Base-by-base conservation (phyloP, 495 filamentous ascomycete genomes). In the Tricharina praecox region DNA sequence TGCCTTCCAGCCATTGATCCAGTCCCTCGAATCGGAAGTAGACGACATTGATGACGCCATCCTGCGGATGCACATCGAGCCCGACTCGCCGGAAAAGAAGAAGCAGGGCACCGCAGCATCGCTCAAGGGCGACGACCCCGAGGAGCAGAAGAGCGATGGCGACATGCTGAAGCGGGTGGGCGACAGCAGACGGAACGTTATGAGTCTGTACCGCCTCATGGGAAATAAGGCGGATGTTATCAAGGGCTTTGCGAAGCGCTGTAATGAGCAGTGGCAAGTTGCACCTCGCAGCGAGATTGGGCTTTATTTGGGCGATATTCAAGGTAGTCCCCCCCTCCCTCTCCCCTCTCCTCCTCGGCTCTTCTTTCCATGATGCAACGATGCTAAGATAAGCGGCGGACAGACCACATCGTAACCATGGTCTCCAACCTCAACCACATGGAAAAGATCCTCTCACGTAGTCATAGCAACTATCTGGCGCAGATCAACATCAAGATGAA, bases 201-300 rank as follows among this genome's bases (percentile, higher is more conserved):
- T 94, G 76, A 81, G 76, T 18, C 65, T 97, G 44, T 84, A 95
- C 74, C 83, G 90, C 25, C 75, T 96, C 3, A 68, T 97, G 4
- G 87, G 86, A 28, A 92, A 90, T 49, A 97, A 97, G 62, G 92
- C 90, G 8, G 90, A 97, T 59, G 92, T 97, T 48, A 86, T 97
- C 52, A 82, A 80, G 40, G 90, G 90, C 15, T 97, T 97, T 60
- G 87, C 90, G 25, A 97, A 97, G 66, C 80, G 90, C 36, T 97
- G 90, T 73, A 97, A 94, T 64, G 85, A 93, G 55, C 81, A 93
- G 50, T 96, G 90, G 70, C 78, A 82, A 53, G 79, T 95, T 40
- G 92, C 90, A 10, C 90, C 90, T 0, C 80, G 85, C 21, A 86
- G 85, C 63, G 90, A 97, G 61, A 93, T 97, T 56, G 90, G 87